A percentile compares a stretch with the other conserved stretches of the same genome.
Conservation (phyloP, 345 rosid species). For the Barbarea vulgaris region DNA sequence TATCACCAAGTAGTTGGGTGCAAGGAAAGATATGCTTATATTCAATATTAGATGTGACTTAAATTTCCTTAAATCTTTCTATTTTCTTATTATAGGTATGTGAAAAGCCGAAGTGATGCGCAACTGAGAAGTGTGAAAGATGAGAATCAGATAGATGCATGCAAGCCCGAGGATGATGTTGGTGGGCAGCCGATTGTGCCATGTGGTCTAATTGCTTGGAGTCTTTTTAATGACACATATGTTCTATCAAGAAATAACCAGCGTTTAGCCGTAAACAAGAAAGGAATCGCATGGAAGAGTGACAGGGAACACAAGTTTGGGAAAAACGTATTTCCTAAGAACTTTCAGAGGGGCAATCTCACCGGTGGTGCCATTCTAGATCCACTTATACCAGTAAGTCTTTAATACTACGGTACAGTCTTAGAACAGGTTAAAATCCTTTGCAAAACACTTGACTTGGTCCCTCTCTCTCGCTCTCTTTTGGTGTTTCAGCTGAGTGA, state of each 20-base stretch:
- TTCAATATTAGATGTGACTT: neutral
- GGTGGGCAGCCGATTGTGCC: slow-evolving; percentile 62
- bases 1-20: neutral
- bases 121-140: slow-evolving; percentile 53
- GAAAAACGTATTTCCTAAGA: slow-evolving; percentile 69
- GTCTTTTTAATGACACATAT: slow-evolving; percentile 94
- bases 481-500: slow-evolving; percentile 64
- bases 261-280: slow-evolving; percentile 57
- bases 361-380: slow-evolving; percentile 60
- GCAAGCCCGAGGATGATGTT: slow-evolving; percentile 66
- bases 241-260: slow-evolving; percentile 50
- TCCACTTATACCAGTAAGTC: slow-evolving; percentile 59
- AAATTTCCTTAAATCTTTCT: slow-evolving; percentile 4
- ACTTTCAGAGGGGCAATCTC: slow-evolving; percentile 68
- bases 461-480: slow-evolving; percentile 1
- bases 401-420: neutral
- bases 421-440: slow-evolving; percentile 3
- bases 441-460: slow-evolving; percentile 25
- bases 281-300: slow-evolving; percentile 87
- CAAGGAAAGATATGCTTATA: neutral
- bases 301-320: slow-evolving; percentile 92
- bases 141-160: slow-evolving; percentile 44
- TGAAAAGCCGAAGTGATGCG: slow-evolving; percentile 83
- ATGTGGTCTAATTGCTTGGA: slow-evolving; percentile 99
- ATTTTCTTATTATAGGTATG: slow-evolving; percentile 60